Evolutionary conservation across 768 basidiomycete genomes (phyloP), one percentile per base, ranked within the genome.

Genomic region (Mycena alexandri): DNA sequence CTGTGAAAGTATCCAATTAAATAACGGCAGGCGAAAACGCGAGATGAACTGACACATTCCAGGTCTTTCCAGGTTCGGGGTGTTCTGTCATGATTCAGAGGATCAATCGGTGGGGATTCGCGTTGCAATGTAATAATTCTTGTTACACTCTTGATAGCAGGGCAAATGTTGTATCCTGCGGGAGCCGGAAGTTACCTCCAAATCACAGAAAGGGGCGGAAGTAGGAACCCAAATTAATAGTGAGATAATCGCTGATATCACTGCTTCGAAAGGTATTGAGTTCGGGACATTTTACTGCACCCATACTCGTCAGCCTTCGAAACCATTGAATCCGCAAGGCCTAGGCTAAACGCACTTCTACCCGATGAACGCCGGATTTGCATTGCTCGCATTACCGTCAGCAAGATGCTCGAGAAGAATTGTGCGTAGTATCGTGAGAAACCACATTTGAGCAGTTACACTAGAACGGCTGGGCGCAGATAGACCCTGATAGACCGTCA

Each of bases 101-200:
- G n/a, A n/a, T 41, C 25, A 22, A 29, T 34, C 16, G 24, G 6
- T 34, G 34, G 34, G 34, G 34, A 2, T 14, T 6, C 2, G 24
- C 9, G 8, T n/a, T n/a, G n/a, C n/a, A 41, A 53, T 21, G 21
- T 14, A 24, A 13, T 48, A 58, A 41, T 10, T 44, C 73, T 85
- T 22, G n/a, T n/a, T 71, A 88, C 87, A 9, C 87, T 87, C 79
- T 89, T 88, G 78, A 89, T 86, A 14, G 86, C 87, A n/a, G 88
- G 75, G 64, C 87, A 89, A 69, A 85, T 24, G 87, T 88, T 22
- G 88, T 79, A 75, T 89, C 87, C 34, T 36, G 34, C 34, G 34
- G n/a, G n/a, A n/a, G n/a, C n/a, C n/a, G n/a, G n/a, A n/a, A n/a
- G n/a, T n/a, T n/a, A n/a, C n/a, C n/a, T n/a, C n/a, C n/a, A 36